Conservation (phyloP, 805 yeast species). For the Ogataea wickerhamii region DNA sequence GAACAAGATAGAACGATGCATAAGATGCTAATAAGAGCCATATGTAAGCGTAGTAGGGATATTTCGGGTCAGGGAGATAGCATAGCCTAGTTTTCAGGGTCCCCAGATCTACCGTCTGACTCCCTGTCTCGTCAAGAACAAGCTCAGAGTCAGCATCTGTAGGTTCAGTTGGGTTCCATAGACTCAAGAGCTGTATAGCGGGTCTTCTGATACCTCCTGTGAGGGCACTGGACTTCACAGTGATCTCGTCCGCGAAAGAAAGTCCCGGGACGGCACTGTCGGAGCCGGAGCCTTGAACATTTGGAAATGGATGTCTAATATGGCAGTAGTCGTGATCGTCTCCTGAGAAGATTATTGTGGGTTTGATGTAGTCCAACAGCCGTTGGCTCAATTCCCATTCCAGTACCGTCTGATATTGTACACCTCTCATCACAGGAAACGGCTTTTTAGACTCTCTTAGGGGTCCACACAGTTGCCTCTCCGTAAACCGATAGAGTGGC, state of each 20-base stretch:
- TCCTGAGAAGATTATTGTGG: conserved; percentile 77
- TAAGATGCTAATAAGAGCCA: conserved; percentile 10
- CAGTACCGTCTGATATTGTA: conserved; percentile 85
- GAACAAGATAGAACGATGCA: conserved; percentile 21
- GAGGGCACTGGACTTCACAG: conserved; percentile 89
- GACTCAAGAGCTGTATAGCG: conserved; percentile 78
- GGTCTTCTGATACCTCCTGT: conserved; percentile 86
- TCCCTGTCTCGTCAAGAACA: conserved; percentile 18
- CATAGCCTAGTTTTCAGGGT: conserved; percentile 29
- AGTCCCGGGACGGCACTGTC: conserved; percentile 4
- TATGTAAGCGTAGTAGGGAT: conserved; percentile 21
- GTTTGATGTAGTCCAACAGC: conserved; percentile 55
- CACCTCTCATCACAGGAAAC: conserved; percentile 72
- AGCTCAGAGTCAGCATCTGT: conserved; percentile 1
- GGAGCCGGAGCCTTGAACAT: conserved; percentile 1
- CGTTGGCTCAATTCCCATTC: conserved; percentile 54
- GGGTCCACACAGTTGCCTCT: conserved; percentile 64
- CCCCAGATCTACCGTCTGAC: conserved; percentile 22
- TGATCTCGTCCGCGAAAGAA: conserved; percentile 50
- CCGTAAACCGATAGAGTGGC: conserved; percentile 70
- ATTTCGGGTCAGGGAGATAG: conserved; percentile 28
- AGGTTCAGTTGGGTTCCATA: conserved; percentile 34
- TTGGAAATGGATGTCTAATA: conserved; percentile 46
- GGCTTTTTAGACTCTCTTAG: conserved; percentile 60
- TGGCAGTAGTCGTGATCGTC: conserved; percentile 97